Base-by-base conservation (phyloP, 495 filamentous ascomycete genomes). In the Penicillium paradoxum region DNA sequence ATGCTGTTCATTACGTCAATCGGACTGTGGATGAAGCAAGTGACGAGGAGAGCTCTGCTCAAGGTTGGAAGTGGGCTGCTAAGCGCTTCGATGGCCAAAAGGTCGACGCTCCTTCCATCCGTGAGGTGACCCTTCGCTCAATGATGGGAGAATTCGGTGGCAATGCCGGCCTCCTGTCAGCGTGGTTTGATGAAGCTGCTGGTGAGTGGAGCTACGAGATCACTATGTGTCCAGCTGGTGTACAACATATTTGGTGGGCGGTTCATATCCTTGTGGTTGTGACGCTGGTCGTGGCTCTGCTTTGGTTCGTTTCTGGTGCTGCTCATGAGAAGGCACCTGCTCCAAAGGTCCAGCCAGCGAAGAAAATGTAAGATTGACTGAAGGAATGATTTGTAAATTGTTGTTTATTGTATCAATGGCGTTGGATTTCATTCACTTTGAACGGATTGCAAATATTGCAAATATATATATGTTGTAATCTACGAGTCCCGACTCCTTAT, bases 111-210 rank as follows among this genome's bases (percentile, higher is more conserved):
- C 72, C 74, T 0, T 73, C 71, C 0, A 75, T 96, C n/a, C 73
- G 91, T 2, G 93, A 97, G 70, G 82, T 97, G 46, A 98, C 93
- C 0, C 86, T 97, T 5, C 81, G 90, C n/a, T 95, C 90, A 58
- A 97, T 98, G 93, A 98, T 98, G 93, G 93, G 92, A 21, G 87
- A 87, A 22, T 97, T 83, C 62, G 84, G 83, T 17, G 93, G 93
- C 4, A 91, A 95, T 66, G 91, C 90, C 0, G 95, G 89, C 0
- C 72, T 98, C 25, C 65, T 98, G 37, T 91, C 85, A 36, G 74
- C 86, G 2, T 98, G 95, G 95, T 97, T 91, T 63, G 88, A 97
- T 68, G 43, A 77, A 34, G 70, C 76, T 5, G 60, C 58, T 0
- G 72, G 62, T 71, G 84, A 88, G 57, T 98, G 93, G 93, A 76